Percentiles rank a stretch among this genome's conserved stretches.
Evolutionary conservation across 768 basidiomycete genomes (phyloP).

Genomic region (Boletus speciosus): DNA sequence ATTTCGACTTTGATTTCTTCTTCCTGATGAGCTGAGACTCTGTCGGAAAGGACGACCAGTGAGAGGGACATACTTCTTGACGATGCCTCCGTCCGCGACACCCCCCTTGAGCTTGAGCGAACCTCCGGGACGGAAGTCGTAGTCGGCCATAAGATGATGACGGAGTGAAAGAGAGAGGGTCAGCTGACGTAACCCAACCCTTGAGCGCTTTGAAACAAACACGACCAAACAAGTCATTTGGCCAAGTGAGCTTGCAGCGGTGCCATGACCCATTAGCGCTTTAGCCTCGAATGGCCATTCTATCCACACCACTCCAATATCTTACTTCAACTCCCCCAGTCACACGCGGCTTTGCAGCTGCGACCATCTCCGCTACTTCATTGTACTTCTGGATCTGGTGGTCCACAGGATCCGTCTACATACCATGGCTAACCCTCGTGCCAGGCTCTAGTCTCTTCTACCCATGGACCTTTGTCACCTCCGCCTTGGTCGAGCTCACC

Average conservation of each 20-base stretch:
- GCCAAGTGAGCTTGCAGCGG: background rate
- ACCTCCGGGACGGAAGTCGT: conserved; percentile 81
- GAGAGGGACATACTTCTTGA: conserved; percentile 65
- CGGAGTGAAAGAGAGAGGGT: conserved; percentile 7
- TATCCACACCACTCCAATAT: conserved; percentile 68
- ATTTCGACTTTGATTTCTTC: conserved; percentile 77
- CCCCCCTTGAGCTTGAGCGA: conserved; percentile 89
- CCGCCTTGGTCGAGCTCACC: conserved; percentile 81
- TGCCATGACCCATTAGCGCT: conserved; percentile 5
- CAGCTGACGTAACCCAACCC: conserved; percentile 31
- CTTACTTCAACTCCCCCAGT: conserved; percentile 73
- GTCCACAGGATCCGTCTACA: conserved; percentile 41
- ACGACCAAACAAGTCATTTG: conserved; percentile 21
- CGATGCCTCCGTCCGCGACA: conserved; percentile 71
- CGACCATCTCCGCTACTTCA: conserved; percentile 55
- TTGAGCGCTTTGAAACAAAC: conserved; percentile 18
- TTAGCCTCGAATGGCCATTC: conserved; percentile 58
- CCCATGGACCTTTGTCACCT: conserved; percentile 94
- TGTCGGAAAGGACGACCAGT: background rate
- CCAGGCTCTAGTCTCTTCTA: conserved; percentile 80
- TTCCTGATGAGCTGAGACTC: conserved; percentile 48
- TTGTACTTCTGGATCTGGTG: conserved; percentile 65
- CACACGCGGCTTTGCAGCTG: conserved; percentile 67
- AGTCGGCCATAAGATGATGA: conserved; percentile 64
- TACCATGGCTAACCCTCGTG: conserved; percentile 72